A percentile compares a stretch with the other conserved stretches of the same genome.
These are phyloP conservation scores for Hanseniaspora uvarum DNA, from an alignment of 1,139 yeast genomes.

Conservation along the genomic window DNA sequence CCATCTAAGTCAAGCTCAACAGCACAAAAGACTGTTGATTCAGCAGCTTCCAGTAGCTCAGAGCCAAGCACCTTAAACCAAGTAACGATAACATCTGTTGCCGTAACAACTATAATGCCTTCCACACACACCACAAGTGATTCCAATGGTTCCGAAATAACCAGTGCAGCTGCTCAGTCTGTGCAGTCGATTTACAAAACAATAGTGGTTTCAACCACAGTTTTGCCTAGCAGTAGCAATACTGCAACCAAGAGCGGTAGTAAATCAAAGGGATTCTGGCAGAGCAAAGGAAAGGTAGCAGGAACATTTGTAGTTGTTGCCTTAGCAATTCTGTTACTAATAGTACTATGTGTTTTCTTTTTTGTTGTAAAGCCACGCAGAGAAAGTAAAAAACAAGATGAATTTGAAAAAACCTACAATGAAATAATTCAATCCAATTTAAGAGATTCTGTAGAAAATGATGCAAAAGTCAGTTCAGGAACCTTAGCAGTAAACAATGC, in stretches of 20 bases:
- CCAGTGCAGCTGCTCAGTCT: neutral
- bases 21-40: too few species aligned
- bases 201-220: conserved; percentile 8
- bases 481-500: conserved; percentile 18
- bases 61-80: conserved; percentile 1
- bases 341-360: conserved; percentile 24
- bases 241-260: conserved; percentile 16
- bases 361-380: conserved; percentile 24
- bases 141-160: conserved; percentile 12
- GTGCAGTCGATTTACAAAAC: conserved; percentile 2
- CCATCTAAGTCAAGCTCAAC: neutral
- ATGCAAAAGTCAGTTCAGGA: conserved; percentile 21
- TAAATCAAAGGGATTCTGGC: conserved; percentile 27
- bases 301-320: conserved; percentile 36
- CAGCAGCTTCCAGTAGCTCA: too few species aligned
- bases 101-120: neutral
- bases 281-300: conserved; percentile 34
- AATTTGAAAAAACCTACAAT: conserved; percentile 28
- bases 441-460: conserved; percentile 16
- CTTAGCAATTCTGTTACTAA: conserved; percentile 25
- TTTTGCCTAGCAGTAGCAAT: neutral
- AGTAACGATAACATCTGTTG: neutral
- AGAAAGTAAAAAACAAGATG: conserved; percentile 22
- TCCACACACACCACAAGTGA: conserved; percentile 7
- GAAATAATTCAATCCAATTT: conserved; percentile 4